Evolutionary conservation across 2,329 filamentous ascomycete species (phyloP), one percentile per base, ranked within the genome.

Genomic region (Hypoxylon sp.): DNA sequence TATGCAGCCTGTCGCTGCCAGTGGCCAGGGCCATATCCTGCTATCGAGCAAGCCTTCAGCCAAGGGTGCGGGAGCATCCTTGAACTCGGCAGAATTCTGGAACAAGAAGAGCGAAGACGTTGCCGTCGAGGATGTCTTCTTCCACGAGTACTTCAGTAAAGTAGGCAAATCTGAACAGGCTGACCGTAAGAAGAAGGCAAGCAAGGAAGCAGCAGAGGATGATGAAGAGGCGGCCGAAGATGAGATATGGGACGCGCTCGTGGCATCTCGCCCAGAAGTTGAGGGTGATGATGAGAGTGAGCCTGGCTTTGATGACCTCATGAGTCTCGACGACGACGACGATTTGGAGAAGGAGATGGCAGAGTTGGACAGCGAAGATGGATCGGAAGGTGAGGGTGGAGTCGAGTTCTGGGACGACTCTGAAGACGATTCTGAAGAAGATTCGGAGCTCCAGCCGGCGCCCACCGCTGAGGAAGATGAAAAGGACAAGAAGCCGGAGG

Each of bases 21-120:
- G 83, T 67, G 82, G 83, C 56, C 80, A 86, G 65, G 86, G 85
- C 70, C 87, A 84, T 74, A 85, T 83, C 67, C 86, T 82, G 78
- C 85, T 84, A 43, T 84, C 84, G 51, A 87, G 81, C 76, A 89
- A 83, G 68, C 72, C 80, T 14, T 79, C 78, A 14, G 62, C 71
- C 32, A 78, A 75, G 73, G 66, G 77, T 61, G 66, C 77, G 58
- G 72, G 77, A 56, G 71, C 77, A 7, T 77, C 81, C 5, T 85
- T 99, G 78, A 99, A 99, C 80, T 91, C 91, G 1, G 91, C 96
- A 68, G 84, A 88, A 2, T 99, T 99, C 84, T 97, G 94, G 93
- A 90, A 90, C 74, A 93, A 93, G 87, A 94, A 93, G 81, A 85
- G 87, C n/a, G 90, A 93, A 69, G 90, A 98, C 57, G 91, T 99